Evolutionary conservation across 495 filamentous ascomycete genomes (phyloP), one percentile per base, ranked within the genome.

Genomic region (Tetracladium setigerum): DNA sequence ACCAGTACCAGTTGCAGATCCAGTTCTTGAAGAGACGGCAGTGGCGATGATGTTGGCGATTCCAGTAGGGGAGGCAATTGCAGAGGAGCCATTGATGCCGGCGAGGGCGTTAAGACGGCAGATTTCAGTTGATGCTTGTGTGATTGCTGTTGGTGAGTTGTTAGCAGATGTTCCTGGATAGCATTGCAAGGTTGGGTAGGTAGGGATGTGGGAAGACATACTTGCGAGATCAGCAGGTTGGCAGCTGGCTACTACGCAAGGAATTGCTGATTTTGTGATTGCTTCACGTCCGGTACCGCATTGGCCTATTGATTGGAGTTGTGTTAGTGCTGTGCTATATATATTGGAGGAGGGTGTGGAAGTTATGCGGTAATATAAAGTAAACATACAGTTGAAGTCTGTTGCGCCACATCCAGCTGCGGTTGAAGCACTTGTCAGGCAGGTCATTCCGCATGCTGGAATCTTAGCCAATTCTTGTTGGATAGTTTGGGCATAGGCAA

Each of bases 361-460:
- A n/a, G n/a, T n/a, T n/a, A n/a, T n/a, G n/a, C n/a, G n/a, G n/a
- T n/a, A n/a, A n/a, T n/a, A n/a, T n/a, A n/a, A n/a, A n/a, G n/a
- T n/a, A n/a, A n/a, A n/a, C n/a, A n/a, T n/a, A n/a, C 55, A 57
- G 13, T 31, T 38, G 30, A 44, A 37, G 24, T 57, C 55, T 5
- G 41, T 36, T 10, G 41, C 7, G 13, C 30, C 32, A 27, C 50
- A 57, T 10, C 47, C 50, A 16, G 35, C 34, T 19, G 4, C 14
- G 13, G 19, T 27, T 24, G 48, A 44, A 37, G 53, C 32, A 31
- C 36, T 36, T 7, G 33, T 14, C 27, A 57, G 37, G 30, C 50
- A 53, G 10, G 50, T 41, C 5, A 52, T 31, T 22, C 44, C 34
- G 18, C 54, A 57, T 0, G 45, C n/a, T 10, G 54, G 49, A 8